phyloP scores from a whole-genome alignment of 73 alveolate species.

The Paramecium sonneborni region DNA sequence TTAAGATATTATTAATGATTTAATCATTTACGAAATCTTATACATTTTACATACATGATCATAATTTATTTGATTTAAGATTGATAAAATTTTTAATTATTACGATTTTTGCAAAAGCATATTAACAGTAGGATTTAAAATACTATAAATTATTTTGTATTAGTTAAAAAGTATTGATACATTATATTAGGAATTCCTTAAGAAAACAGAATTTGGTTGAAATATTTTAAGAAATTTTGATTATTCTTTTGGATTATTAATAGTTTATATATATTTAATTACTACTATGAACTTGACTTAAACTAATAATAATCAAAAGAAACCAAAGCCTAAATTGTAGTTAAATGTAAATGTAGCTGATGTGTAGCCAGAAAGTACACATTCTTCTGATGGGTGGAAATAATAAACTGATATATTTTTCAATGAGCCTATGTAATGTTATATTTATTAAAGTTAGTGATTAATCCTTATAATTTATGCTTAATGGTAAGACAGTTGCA shows the following conservation, averaged over 20 bases:
- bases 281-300: neutral
- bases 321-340: constrained; percentile 31
- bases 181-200: neutral
- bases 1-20: neutral
- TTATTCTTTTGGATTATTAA: neutral
- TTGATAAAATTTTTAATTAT: neutral
- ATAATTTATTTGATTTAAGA: no score
- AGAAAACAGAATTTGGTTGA: neutral
- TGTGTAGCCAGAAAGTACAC: constrained; percentile 35
- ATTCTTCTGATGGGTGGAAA: neutral
- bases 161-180: no score
- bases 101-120: no score
- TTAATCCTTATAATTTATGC: neutral
- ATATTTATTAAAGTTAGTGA: neutral
- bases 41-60: no score
- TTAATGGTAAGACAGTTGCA: constrained; percentile 17
- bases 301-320: neutral
- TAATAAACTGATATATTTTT: neutral
- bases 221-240: neutral
- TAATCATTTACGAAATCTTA: neutral
- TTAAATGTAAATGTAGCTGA: neutral
- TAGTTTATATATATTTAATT: neutral
- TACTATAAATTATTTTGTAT: no score
- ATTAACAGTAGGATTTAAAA: no score
- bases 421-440: constrained; percentile 7